Conservation (phyloP, 768 basidiomycete species). For the Boletus edulis region DNA sequence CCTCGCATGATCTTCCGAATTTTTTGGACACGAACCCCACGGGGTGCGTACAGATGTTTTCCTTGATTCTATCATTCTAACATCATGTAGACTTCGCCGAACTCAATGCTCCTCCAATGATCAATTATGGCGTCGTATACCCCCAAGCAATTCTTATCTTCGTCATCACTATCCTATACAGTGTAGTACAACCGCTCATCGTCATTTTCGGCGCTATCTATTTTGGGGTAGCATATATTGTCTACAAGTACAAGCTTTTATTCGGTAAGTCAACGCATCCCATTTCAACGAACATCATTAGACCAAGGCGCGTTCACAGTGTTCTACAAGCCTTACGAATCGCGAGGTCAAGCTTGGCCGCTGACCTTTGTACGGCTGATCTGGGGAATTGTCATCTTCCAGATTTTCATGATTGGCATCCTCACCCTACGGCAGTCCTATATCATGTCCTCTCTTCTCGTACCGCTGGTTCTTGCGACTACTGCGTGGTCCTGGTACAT, state of each 20-base stretch:
- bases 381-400: slow-evolving; percentile 91
- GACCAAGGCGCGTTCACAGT: slow-evolving; percentile 45
- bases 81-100: slow-evolving; percentile 81
- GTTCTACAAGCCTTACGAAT: slow-evolving; percentile 98
- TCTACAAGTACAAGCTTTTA: slow-evolving; percentile 97
- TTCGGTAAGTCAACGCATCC: slow-evolving; percentile 60
- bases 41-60: slow-evolving; percentile 51
- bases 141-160: slow-evolving; percentile 97
- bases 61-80: background rate
- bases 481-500: slow-evolving; percentile 81
- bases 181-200: slow-evolving; percentile 93
- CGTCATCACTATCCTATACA: slow-evolving; percentile 92
- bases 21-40: slow-evolving; percentile 84
- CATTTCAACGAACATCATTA: background rate
- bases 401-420: slow-evolving; percentile 95
- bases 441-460: slow-evolving; percentile 58
- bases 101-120: slow-evolving; percentile 95
- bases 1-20: slow-evolving; percentile 72
- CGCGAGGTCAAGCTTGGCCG: slow-evolving; percentile 96
- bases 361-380: slow-evolving; percentile 90
- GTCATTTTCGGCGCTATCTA: slow-evolving; percentile 94
- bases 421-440: slow-evolving; percentile 69
- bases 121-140: slow-evolving; percentile 97
- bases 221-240: slow-evolving; percentile 93
- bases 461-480: slow-evolving; percentile 75